Conservation (phyloP, 2,329 filamentous ascomycete species). For the Colletotrichum falcatum region DNA sequence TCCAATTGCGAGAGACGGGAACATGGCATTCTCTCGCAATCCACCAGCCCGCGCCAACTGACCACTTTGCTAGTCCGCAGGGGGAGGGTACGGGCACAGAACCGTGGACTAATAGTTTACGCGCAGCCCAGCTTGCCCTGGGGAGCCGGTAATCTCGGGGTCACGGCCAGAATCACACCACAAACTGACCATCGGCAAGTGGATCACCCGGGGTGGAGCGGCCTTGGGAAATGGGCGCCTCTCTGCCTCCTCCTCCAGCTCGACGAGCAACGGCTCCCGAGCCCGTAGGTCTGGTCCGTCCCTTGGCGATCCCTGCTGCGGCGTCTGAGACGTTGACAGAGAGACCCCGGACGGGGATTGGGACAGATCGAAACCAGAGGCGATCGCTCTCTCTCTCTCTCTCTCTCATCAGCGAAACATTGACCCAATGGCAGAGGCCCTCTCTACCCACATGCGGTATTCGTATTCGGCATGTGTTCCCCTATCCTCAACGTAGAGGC, state of each 20-base stretch:
- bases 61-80: not conserved
- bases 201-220: constrained; percentile 31
- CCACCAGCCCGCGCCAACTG: not conserved
- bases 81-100: not conserved
- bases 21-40: not conserved
- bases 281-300: not conserved
- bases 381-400: constrained; percentile 20
- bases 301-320: not conserved
- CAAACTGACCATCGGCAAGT: constrained; percentile 39
- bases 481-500: not conserved
- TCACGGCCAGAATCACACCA: constrained; percentile 35
- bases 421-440: not conserved
- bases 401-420: not conserved
- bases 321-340: not conserved
- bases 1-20: not conserved
- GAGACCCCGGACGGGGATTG: not conserved
- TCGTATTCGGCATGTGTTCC: constrained; percentile 32
- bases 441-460: not conserved
- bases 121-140: constrained; percentile 10
- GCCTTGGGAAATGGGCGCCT: constrained; percentile 19
- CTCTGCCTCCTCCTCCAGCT: constrained; percentile 20
- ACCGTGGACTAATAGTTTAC: not conserved
- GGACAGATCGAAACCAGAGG: not conserved
- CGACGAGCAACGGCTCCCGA: constrained; percentile 1
- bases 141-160: constrained; percentile 32